phyloP scores from a whole-genome alignment of 805 yeast species.

The Candida namnaoensis region DNA sequence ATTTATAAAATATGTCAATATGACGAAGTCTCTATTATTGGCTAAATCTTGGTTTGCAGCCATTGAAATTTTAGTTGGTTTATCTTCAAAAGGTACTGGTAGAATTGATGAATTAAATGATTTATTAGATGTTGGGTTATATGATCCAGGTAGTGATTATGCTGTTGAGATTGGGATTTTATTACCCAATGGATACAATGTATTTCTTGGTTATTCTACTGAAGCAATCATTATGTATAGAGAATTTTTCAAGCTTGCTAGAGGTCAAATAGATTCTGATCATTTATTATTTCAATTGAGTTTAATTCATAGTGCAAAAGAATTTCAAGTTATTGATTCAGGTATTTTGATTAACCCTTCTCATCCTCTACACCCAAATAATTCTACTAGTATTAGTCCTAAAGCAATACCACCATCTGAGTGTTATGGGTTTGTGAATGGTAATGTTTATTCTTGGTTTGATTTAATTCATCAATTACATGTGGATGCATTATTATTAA shows the following conservation, averaged over 20 bases:
- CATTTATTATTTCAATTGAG: constrained; percentile 14
- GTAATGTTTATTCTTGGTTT: constrained; percentile 15
- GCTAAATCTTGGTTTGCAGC: constrained; percentile 50
- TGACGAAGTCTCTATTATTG: constrained; percentile 27
- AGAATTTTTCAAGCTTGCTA: constrained; percentile 13
- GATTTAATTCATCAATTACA: constrained; percentile 23
- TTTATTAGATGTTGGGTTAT: constrained; percentile 17
- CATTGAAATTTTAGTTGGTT: constrained; percentile 48
- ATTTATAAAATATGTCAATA: constrained; percentile 21
- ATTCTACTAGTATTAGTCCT: constrained; percentile 1
- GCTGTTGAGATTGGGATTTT: constrained; percentile 16
- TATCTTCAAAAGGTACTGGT: constrained; percentile 45
- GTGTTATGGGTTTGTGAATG: constrained; percentile 12
- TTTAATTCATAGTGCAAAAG: constrained; percentile 18
- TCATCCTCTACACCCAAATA: constrained; percentile 14
- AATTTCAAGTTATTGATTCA: constrained; percentile 12
- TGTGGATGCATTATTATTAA: constrained; percentile 25
- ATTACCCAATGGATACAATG: constrained; percentile 16
- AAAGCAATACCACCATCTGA: constrained; percentile 8
- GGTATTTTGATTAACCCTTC: constrained; percentile 5
- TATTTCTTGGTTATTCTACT: constrained; percentile 19
- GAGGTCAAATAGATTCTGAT: constrained; percentile 6
- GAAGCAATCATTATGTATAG: constrained; percentile 18
- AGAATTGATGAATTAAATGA: constrained; percentile 37
- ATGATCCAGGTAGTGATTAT: constrained; percentile 9